Percentiles rank a stretch among this genome's conserved stretches.
phyloP scores from a whole-genome alignment of 306 rosid genomes.

The Malus domestica region DNA sequence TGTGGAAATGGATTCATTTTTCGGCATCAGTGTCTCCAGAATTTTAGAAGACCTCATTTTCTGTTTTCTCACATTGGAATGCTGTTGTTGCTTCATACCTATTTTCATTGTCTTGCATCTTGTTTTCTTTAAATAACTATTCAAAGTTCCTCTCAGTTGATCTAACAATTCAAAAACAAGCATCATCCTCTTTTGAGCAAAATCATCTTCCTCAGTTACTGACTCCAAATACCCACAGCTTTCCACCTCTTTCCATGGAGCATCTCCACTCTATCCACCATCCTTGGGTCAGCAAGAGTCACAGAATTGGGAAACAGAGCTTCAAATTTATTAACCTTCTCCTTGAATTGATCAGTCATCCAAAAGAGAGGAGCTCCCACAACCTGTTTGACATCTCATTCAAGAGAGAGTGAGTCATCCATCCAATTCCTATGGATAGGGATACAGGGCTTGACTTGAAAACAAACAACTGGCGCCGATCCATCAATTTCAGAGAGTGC shows the following conservation, averaged over 20 bases:
- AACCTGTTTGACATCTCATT: no score
- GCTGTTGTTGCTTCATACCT: background rate
- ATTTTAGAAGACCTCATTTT: background rate
- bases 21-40: background rate
- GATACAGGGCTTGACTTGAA: no score
- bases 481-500: background rate
- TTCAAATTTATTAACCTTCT: no score
- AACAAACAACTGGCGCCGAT: no score
- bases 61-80: background rate
- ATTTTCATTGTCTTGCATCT: background rate
- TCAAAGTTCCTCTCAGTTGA: background rate
- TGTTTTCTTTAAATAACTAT: background rate
- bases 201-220: background rate
- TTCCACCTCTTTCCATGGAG: background rate
- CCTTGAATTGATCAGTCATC: no score
- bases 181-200: background rate
- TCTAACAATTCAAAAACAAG: background rate
- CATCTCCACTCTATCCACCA: background rate
- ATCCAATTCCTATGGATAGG: no score
- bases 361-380: no score
- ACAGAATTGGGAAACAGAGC: no score
- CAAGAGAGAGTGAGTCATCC: no score
- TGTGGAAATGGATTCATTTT: background rate
- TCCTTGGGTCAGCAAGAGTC: no score
- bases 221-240: background rate